Conservation (phyloP, 2,329 filamentous ascomycete genomes). For the Aspergillus sp. region DNA sequence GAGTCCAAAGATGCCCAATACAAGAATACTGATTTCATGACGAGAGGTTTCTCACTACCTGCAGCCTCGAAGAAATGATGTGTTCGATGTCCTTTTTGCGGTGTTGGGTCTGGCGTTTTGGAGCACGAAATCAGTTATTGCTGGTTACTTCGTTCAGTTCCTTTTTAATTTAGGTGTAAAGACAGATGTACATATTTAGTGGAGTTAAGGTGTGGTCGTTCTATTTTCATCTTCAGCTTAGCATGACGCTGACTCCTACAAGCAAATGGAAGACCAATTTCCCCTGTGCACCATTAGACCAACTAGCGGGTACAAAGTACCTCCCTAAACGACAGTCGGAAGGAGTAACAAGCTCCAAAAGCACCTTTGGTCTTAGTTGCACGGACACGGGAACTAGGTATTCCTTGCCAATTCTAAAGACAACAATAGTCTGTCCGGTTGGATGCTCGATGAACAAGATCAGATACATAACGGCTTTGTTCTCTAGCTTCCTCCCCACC, state of each 20-base stretch:
- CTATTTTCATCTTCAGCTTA: too few relatives aligned
- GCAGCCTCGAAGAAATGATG: constrained; percentile 40
- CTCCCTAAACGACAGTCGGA: not conserved
- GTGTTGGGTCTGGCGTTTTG: constrained; percentile 4
- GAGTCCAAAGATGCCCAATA: constrained; percentile 40
- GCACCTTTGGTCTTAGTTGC: not conserved
- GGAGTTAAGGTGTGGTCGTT: not conserved
- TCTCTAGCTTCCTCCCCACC: not conserved
- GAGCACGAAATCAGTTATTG: not conserved
- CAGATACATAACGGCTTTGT: not conserved
- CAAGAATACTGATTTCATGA: constrained; percentile 58
- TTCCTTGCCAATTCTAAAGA: not conserved
- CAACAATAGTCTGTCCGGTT: not conserved
- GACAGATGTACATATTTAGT: constrained; percentile 9
- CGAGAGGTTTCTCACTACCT: constrained; percentile 56
- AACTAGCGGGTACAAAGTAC: too few relatives aligned
- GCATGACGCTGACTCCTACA: too few relatives aligned
- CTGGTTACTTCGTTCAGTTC: not conserved
- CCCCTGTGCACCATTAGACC: too few relatives aligned
- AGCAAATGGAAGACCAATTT: too few relatives aligned
- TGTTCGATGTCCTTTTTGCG: not conserved
- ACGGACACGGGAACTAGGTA: not conserved
- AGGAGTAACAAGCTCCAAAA: not conserved
- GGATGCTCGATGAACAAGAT: not conserved
- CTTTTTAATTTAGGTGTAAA: too few relatives aligned